Evolutionary conservation across 192 early-diverging fungal species (phyloP), one percentile per base, ranked within the genome.

Genomic region (Entophlyctis luteolus): DNA sequence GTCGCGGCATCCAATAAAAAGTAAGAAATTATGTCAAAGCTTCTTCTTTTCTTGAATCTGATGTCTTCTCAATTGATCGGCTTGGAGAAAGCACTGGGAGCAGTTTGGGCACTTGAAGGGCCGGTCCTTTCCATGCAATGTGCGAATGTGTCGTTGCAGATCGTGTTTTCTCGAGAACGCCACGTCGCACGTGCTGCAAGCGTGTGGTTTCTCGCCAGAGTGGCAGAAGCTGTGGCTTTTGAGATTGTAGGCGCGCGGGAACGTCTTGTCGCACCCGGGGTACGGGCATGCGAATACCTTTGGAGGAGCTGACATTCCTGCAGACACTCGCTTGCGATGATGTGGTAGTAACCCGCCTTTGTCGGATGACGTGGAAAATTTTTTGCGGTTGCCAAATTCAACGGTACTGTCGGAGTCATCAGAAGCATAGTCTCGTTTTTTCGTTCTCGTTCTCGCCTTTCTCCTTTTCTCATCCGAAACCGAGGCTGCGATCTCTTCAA

Each of bases 141-240:
- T 68, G 48, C 65, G 60, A 28, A 49, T 46, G 50, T 79, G 77
- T 27, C 91, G 74, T 53, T 88, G 81, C 27, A 89, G 74, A 79
- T 92, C 90, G 67, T 92, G 90, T 65, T 90, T 90, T 8, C 90
- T 80, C 6, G 85, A 77, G 72, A 92, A 93, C 3, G 88, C 83
- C 20, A 82, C 52, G 1, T 78, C 48, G 68, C 91, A 93, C 14
- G 75, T 34, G 23, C 73, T 55, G 53, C 91, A 92, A 31, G 67
- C 68, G 72, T 84, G 87, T 2, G 90, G 73, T 0, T 67, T 58
- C 55, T 69, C 66, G 34, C 72, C 70, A 1, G 54, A 38, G 74
- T 94, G 92, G 8, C 86, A 87, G 36, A 82, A 73, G 55, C 85
- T 74, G 65, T 95, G 91, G 0, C 86, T 87, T 70, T 85, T 86